Evolutionary conservation across 208 protist genomes (phyloP).

Genomic region (Leishmania guyanensis): DNA sequence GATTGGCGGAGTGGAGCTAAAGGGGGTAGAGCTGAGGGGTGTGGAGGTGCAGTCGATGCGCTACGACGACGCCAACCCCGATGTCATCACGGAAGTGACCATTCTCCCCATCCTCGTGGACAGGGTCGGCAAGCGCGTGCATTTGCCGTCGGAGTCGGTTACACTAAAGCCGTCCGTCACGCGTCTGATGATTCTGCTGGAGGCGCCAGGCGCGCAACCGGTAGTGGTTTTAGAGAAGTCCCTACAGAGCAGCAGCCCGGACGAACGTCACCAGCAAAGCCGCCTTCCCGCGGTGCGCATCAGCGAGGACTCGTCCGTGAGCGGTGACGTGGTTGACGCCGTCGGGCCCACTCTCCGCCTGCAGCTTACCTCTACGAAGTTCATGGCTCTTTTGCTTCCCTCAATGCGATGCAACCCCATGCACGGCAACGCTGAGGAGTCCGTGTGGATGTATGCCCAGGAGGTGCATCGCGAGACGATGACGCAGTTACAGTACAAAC

Average conservation of each 20-base stretch:
- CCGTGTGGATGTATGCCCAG: constrained; percentile 77
- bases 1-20: constrained; percentile 41
- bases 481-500: constrained; percentile 48
- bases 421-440: constrained; percentile 59
- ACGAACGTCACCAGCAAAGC: constrained; percentile 41
- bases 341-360: constrained; percentile 61
- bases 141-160: constrained; percentile 45
- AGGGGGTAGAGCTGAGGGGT: constrained; percentile 35
- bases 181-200: constrained; percentile 70
- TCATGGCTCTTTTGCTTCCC: constrained; percentile 52
- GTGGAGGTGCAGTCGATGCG: constrained; percentile 65
- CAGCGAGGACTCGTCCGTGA: constrained; percentile 41
- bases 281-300: constrained; percentile 64
- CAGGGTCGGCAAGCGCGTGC: constrained; percentile 41
- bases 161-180: constrained; percentile 62
- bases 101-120: constrained; percentile 65
- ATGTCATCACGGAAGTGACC: constrained; percentile 52
- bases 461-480: constrained; percentile 65
- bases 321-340: constrained; percentile 48
- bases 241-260: constrained; percentile 40
- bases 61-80: constrained; percentile 42
- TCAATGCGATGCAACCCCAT: constrained; percentile 56
- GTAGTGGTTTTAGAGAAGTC: constrained; percentile 70
- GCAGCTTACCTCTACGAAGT: constrained; percentile 32
- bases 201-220: constrained; percentile 24